Conservation (phyloP, 805 yeast species). For the Nakazawaea siamensis region DNA sequence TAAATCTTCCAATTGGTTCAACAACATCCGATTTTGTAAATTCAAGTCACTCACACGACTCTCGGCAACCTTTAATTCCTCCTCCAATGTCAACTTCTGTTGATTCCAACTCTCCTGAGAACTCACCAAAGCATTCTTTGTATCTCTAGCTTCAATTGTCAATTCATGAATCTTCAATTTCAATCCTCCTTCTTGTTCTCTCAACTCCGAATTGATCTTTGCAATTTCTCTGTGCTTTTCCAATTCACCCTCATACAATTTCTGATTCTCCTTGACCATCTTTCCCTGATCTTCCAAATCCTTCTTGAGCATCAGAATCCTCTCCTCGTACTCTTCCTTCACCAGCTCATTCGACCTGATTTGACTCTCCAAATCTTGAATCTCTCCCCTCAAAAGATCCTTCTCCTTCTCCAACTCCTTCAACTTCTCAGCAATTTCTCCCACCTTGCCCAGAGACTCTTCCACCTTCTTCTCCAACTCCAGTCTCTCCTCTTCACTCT, state of each 20-base stretch:
- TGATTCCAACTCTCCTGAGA: conserved; percentile 37
- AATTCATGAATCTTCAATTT: conserved; percentile 24
- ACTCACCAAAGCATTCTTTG: conserved; percentile 23
- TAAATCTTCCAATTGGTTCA: conserved; percentile 54
- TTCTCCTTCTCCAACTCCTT: conserved; percentile 17
- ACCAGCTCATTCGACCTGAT: conserved; percentile 16
- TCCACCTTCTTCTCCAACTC: conserved; percentile 12
- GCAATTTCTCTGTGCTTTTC: conserved; percentile 46
- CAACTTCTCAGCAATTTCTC: conserved; percentile 12
- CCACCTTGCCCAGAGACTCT: not conserved
- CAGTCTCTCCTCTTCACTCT: conserved; percentile 10
- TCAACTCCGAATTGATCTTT: conserved; percentile 19
- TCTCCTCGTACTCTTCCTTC: conserved; percentile 22
- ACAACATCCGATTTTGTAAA: conserved; percentile 59
- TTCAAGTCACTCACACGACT: conserved; percentile 45
- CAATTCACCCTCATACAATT: conserved; percentile 47
- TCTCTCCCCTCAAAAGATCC: conserved; percentile 15
- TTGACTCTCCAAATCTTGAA: conserved; percentile 7
- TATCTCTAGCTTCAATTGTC: conserved; percentile 26
- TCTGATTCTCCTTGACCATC: conserved; percentile 40
- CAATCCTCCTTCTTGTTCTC: conserved; percentile 15
- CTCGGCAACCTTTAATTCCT: conserved; percentile 36
- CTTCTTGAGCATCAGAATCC: conserved; percentile 21
- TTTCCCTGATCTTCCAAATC: conserved; percentile 36
- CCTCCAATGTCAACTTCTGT: conserved; percentile 33